Conservation (phyloP, 495 filamentous ascomycete species). For the Umbilicaria muhlenbergii region DNA sequence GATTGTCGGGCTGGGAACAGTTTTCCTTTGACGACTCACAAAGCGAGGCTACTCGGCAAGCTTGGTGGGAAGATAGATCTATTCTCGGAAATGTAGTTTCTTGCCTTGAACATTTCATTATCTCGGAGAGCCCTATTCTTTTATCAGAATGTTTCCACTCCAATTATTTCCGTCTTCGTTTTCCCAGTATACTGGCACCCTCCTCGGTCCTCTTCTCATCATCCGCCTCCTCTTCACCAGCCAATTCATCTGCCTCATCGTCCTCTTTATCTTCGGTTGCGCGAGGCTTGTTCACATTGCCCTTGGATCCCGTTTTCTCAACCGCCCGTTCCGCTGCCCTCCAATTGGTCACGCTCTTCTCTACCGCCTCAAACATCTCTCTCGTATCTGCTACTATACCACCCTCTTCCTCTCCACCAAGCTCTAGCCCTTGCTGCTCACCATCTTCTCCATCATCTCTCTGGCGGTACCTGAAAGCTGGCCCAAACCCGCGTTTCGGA, state of each 20-base stretch:
- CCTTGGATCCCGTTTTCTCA: slow-evolving; percentile 11
- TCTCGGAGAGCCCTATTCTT: too few species aligned
- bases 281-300: background rate
- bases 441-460: slow-evolving; percentile 17
- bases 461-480: slow-evolving; percentile 31
- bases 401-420: slow-evolving; percentile 49
- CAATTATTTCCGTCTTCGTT: too few species aligned
- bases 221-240: slow-evolving; percentile 13
- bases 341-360: slow-evolving; percentile 43
- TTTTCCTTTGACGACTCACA: too few species aligned
- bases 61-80: too few species aligned
- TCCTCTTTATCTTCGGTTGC: background rate
- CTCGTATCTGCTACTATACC: slow-evolving; percentile 67
- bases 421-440: slow-evolving; percentile 29
- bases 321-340: slow-evolving; percentile 34
- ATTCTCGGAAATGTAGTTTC: too few species aligned
- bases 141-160: too few species aligned
- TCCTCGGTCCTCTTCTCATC: slow-evolving; percentile 11
- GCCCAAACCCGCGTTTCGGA: slow-evolving; percentile 45
- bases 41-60: too few species aligned
- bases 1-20: too few species aligned
- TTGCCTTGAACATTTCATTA: too few species aligned
- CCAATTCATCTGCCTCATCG: slow-evolving; percentile 7
- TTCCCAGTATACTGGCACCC: too few species aligned
- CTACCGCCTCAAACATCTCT: slow-evolving; percentile 70